Conservation (phyloP, 306 rosid species). For the Comarum palustre region DNA sequence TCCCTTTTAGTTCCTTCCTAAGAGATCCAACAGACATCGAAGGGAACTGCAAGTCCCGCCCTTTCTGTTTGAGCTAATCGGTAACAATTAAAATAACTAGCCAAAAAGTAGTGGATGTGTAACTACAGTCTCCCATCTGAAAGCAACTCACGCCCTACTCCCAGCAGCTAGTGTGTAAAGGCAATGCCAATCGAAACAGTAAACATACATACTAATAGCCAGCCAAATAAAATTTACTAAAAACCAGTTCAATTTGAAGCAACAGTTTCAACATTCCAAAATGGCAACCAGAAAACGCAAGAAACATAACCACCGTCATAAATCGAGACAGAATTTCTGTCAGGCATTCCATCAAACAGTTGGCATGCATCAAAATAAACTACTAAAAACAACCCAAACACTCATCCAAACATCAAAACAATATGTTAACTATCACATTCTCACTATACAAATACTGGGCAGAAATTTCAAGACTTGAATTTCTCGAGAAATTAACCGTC, state of each 20-base stretch:
- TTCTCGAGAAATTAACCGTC: too few species aligned
- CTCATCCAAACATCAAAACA: neutral
- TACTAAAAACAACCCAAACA: neutral
- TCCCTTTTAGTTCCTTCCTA: neutral
- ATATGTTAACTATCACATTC: neutral
- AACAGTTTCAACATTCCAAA: neutral
- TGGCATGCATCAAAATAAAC: slow-evolving; percentile 15
- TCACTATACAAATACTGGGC: neutral
- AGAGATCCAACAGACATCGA: neutral
- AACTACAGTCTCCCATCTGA: neutral
- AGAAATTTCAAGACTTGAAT: slow-evolving; percentile 11
- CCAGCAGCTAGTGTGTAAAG: neutral
- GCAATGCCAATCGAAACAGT: neutral
- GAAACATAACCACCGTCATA: neutral
- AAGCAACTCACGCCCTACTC: neutral
- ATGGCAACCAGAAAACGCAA: neutral
- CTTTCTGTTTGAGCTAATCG: neutral
- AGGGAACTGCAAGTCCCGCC: neutral
- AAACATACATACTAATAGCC: neutral
- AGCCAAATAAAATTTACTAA: neutral
- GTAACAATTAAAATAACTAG: neutral
- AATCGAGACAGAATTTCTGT: neutral
- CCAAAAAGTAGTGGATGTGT: neutral
- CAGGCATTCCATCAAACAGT: slow-evolving; percentile 49
- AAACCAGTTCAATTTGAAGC: neutral